phyloP scores from a whole-genome alignment of 306 rosid genomes.

The Cotoneaster glaucophyllus region DNA sequence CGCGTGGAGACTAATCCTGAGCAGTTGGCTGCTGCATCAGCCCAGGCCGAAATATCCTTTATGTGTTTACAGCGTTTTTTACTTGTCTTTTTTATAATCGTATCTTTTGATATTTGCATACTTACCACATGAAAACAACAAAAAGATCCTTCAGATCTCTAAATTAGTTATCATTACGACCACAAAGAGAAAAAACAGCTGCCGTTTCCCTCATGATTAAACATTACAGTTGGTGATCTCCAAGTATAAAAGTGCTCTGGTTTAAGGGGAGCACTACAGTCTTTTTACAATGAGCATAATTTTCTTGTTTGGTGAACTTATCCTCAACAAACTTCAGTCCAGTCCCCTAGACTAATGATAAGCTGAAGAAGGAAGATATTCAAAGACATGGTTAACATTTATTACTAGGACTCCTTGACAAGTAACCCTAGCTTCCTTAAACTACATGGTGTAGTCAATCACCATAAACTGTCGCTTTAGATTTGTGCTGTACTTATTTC shows the following conservation, averaged over 20 bases:
- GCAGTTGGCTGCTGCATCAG: conserved; percentile 94
- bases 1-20: conserved; percentile 97
- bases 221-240: background rate
- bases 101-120: background rate
- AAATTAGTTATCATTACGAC: background rate
- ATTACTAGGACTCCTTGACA: background rate
- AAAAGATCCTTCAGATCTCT: background rate
- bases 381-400: background rate
- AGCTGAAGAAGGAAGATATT: background rate
- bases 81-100: background rate
- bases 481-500: background rate
- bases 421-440: background rate
- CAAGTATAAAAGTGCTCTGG: background rate
- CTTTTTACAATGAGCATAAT: background rate
- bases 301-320: background rate
- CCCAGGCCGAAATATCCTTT: conserved; percentile 90
- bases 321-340: background rate
- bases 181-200: background rate
- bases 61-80: background rate
- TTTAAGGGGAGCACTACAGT: background rate
- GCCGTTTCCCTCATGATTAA: background rate
- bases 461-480: background rate
- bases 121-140: background rate
- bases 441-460: background rate
- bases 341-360: background rate